Evolutionary conservation across 2,329 filamentous ascomycete genomes (phyloP), one percentile per base, ranked within the genome.

Genomic region (Ascomycota sp.): DNA sequence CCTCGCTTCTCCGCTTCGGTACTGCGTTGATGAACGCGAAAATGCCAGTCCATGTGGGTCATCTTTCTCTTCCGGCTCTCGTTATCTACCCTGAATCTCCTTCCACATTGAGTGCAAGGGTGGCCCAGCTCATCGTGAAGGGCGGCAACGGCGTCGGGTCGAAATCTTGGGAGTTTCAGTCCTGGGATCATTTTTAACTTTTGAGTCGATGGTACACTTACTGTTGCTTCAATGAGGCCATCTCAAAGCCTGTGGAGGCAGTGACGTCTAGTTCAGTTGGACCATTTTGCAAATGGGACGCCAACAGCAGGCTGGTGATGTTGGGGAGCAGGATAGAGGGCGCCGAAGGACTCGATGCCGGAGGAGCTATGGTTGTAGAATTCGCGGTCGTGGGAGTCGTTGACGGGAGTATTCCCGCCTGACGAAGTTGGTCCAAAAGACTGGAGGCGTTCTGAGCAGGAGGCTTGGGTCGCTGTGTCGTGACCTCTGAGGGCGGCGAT

Each of bases 21-120:
- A 53, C 91, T 81, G 27, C 83, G 75, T 44, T 85, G 78, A 45
- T 94, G 86, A 17, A 86, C 85, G 33, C 77, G 75, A 56, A 98
- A 98, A 52, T 98, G 89, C 89, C 89, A 98, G 53, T 98, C 89
- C 61, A 98, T 75, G 48, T 98, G 89, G 3, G 76, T 72, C 17
- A 75, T 80, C 57, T 95, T 95, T 58, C 78, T 79, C 46, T 75
- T 74, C 43, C 72, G 78, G 9, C 86, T 86, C 38, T 79, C 72
- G 9, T 74, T 69, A 29, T 80, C 79, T 4, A 69, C 68, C 31
- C 66, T 66, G 50, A 98, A 98, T 2, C 89, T 75, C 35, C 85
- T 70, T 17, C 86, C 89, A 47, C 89, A 98, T 34, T 86, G 86
- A 9, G 76, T 80, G 50, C 89, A 98, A 33, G 85, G 79, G 34